Evolutionary conservation across 2,329 filamentous ascomycete genomes (phyloP).

Genomic region (Zymoseptoria ardabiliae): DNA sequence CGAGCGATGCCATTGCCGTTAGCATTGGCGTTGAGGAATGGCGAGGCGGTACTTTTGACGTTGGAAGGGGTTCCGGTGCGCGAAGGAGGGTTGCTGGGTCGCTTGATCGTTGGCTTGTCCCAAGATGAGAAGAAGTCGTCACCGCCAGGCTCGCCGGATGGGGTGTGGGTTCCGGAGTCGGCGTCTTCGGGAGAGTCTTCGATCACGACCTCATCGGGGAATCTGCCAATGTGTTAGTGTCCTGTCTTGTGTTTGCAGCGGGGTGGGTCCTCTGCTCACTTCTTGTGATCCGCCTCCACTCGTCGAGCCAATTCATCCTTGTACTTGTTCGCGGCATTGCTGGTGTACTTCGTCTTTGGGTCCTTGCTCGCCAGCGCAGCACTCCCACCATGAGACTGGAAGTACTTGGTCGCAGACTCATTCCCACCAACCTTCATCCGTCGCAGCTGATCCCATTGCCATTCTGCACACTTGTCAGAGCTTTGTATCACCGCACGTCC

Average conservation of each 20-base stretch:
- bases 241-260: background rate
- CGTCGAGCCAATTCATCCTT: conserved; percentile 91
- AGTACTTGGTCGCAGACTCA: conserved; percentile 96
- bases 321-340: conserved; percentile 88
- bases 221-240: conserved; percentile 46
- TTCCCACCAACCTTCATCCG: conserved; percentile 98
- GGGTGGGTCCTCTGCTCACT: conserved; percentile 50
- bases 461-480: conserved; percentile 40
- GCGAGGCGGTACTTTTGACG: conserved; percentile 75
- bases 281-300: conserved; percentile 72
- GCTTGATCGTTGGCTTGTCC: conserved; percentile 97
- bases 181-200: conserved; percentile 56
- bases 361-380: conserved; percentile 95
- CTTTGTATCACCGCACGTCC: background rate
- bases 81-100: conserved; percentile 86
- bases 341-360: conserved; percentile 92
- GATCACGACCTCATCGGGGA: conserved; percentile 77
- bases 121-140: conserved; percentile 99
- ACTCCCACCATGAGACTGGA: conserved; percentile 90
- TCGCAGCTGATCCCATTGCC: conserved; percentile 98
- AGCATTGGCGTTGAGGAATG: conserved; percentile 68
- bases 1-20: conserved; percentile 59
- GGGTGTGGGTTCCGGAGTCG: conserved; percentile 62
- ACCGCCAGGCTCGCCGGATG: conserved; percentile 64
- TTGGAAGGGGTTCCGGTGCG: conserved; percentile 74